Evolutionary conservation across 2,329 filamentous ascomycete genomes (phyloP).

Genomic region (Ramichloridium luteum): DNA sequence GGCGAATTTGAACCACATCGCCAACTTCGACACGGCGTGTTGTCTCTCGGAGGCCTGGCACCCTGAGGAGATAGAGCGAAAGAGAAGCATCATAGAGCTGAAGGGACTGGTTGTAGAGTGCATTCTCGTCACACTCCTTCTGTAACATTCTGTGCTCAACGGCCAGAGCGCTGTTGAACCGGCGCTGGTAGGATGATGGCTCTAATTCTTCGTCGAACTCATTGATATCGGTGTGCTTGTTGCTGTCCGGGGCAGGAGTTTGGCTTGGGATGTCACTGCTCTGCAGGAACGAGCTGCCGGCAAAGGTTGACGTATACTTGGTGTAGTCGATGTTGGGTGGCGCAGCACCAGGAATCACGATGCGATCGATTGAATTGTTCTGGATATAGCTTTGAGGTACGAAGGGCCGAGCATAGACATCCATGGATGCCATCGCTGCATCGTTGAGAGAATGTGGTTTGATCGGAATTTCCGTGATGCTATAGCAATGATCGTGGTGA

Average conservation of each 20-base stretch:
- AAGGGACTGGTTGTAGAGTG: constrained; percentile 11
- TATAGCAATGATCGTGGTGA: too few species aligned
- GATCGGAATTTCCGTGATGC: too few species aligned
- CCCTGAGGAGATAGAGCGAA: constrained; percentile 9
- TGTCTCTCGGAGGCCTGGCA: constrained; percentile 16
- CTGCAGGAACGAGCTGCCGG: constrained; percentile 5
- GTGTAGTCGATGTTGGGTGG: constrained; percentile 8
- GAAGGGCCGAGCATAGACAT: constrained; percentile 16
- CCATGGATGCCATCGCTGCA: constrained; percentile 3
- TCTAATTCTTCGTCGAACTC: constrained; percentile 1
- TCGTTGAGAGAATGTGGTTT: constrained; percentile 1
- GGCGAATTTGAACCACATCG: constrained; percentile 15
- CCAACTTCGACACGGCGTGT: constrained; percentile 15
- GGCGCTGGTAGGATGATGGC: constrained; percentile 4
- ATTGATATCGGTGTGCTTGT: neutral
- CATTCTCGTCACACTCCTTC: constrained; percentile 13
- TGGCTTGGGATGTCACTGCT: too few species aligned
- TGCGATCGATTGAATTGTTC: constrained; percentile 4
- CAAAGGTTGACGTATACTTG: constrained; percentile 8
- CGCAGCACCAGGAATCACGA: neutral
- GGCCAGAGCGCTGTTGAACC: constrained; percentile 9
- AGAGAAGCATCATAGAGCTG: constrained; percentile 6
- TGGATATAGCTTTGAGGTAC: constrained; percentile 11
- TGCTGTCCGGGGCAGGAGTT: too few species aligned
- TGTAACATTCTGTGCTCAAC: constrained; percentile 9